Percentiles rank a stretch among this genome's conserved stretches.
Evolutionary conservation across 768 basidiomycete species (phyloP).

Genomic region (Suillus brevipes): DNA sequence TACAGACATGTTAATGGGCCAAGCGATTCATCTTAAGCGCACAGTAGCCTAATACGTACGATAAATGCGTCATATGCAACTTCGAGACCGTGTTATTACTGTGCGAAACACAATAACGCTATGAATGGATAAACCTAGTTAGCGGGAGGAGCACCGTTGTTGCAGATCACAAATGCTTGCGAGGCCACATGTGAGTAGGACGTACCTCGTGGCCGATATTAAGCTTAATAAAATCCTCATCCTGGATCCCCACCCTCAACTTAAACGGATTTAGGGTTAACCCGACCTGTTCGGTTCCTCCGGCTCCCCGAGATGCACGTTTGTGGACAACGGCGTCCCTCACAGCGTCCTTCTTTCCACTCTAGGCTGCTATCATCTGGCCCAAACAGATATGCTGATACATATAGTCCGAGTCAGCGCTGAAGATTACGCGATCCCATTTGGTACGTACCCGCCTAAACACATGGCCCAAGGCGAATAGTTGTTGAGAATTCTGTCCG

Average conservation of each 20-base stretch:
- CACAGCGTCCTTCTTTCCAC: constrained; percentile 56
- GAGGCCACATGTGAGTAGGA: neutral
- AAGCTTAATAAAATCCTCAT: constrained; percentile 52
- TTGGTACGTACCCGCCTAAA: constrained; percentile 36
- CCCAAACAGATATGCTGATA: constrained; percentile 73
- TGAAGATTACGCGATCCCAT: neutral
- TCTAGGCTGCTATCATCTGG: constrained; percentile 52
- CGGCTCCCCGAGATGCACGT: constrained; percentile 64
- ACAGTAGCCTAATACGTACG: neutral
- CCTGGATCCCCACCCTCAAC: constrained; percentile 60
- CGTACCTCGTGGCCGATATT: constrained; percentile 66
- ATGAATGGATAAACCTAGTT: constrained; percentile 63
- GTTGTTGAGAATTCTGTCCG: constrained; percentile 62
- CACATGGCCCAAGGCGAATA: constrained; percentile 70
- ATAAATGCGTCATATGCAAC: neutral
- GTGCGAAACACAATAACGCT: constrained; percentile 53
- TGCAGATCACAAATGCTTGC: neutral
- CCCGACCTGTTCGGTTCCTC: constrained; percentile 58
- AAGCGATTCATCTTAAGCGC: neutral
- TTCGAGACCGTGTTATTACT: constrained; percentile 3
- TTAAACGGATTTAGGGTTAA: constrained; percentile 60
- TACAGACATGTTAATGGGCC: neutral
- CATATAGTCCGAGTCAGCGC: neutral
- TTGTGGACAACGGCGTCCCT: constrained; percentile 61
- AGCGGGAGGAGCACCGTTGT: neutral